Percentiles rank a stretch among this genome's conserved stretches.
phyloP scores from a whole-genome alignment of 768 basidiomycete species.

The Lactarius vividus region DNA sequence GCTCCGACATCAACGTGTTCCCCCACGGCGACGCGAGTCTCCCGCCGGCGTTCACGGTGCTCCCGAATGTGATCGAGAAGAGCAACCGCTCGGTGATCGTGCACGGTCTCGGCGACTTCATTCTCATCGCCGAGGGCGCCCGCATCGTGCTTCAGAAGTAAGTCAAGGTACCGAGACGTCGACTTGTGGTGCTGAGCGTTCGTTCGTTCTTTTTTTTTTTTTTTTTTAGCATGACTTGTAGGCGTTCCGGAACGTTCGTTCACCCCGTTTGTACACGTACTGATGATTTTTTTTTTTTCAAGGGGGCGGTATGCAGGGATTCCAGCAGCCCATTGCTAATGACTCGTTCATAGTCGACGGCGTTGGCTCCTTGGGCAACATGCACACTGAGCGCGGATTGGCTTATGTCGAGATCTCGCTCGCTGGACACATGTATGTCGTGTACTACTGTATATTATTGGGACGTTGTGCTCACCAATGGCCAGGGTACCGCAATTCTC shows the following conservation, averaged over 20 bases:
- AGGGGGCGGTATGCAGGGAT: conserved; percentile 66
- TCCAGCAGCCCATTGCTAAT: conserved; percentile 62
- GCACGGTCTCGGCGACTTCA: conserved; percentile 72
- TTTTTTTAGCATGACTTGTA: conserved; percentile 25
- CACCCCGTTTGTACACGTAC: too few species aligned
- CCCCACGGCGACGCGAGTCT: conserved; percentile 57
- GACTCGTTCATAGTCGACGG: conserved; percentile 73
- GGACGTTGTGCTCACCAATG: not conserved
- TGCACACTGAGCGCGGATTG: conserved; percentile 65
- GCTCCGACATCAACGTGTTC: conserved; percentile 60
- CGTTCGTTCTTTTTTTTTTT: too few species aligned
- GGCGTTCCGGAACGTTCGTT: too few species aligned
- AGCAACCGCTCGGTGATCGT: conserved; percentile 63
- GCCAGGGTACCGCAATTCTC: conserved; percentile 66
- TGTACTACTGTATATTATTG: not conserved
- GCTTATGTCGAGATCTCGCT: conserved; percentile 65
- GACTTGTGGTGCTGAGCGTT: not conserved
- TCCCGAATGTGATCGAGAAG: conserved; percentile 77
- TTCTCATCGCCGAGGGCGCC: conserved; percentile 66
- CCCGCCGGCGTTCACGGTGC: conserved; percentile 60
- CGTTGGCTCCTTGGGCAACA: conserved; percentile 63
- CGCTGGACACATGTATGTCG: conserved; percentile 68
- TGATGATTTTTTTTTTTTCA: conserved; percentile 39
- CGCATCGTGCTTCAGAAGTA: conserved; percentile 41
- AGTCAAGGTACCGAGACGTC: conserved; percentile 14